Evolutionary conservation across 1,139 yeast genomes (phyloP).

Genomic region (Saccharomyces uvarum): DNA sequence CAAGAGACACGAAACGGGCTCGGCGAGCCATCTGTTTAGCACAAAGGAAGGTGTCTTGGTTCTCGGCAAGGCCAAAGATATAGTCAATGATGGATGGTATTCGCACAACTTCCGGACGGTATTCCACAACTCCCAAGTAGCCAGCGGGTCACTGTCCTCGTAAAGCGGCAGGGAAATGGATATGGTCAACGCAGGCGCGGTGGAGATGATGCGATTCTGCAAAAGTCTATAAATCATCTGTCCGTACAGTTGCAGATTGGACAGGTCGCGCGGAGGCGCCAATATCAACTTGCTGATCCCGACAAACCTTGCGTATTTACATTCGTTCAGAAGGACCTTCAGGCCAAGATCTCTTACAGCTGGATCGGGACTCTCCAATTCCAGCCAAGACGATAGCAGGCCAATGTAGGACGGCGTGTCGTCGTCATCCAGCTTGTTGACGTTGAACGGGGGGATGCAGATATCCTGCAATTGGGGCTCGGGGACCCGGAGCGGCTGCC

Average conservation of each 20-base stretch:
- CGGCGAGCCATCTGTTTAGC: slow-evolving; percentile 53
- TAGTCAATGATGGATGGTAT: slow-evolving; percentile 44
- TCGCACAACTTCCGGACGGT: slow-evolving; percentile 48
- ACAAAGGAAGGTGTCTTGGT: slow-evolving; percentile 42
- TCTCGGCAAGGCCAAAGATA: slow-evolving; percentile 51
- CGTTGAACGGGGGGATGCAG: slow-evolving; percentile 29
- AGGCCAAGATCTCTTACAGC: slow-evolving; percentile 44
- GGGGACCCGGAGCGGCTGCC: slow-evolving; percentile 21
- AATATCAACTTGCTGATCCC: slow-evolving; percentile 46
- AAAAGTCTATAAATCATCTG: slow-evolving; percentile 35
- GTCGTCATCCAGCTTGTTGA: slow-evolving; percentile 4
- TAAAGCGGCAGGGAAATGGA: slow-evolving; percentile 32
- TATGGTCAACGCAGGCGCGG: slow-evolving; percentile 16
- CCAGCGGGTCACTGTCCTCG: slow-evolving; percentile 44
- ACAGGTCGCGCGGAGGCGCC: slow-evolving; percentile 55
- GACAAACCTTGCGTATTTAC: slow-evolving; percentile 49
- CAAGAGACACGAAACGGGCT: slow-evolving; percentile 51
- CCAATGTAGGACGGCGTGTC: slow-evolving; percentile 33
- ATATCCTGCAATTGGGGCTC: slow-evolving; percentile 37
- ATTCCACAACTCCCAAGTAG: slow-evolving; percentile 69
- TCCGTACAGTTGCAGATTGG: slow-evolving; percentile 43
- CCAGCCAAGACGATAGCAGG: slow-evolving; percentile 56
- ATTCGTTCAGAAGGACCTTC: slow-evolving; percentile 49
- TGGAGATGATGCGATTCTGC: slow-evolving; percentile 19
- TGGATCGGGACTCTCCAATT: slow-evolving; percentile 46